Conservation (phyloP, 1,284 basidiomycete species). For the Afroboletus lepidellus region DNA sequence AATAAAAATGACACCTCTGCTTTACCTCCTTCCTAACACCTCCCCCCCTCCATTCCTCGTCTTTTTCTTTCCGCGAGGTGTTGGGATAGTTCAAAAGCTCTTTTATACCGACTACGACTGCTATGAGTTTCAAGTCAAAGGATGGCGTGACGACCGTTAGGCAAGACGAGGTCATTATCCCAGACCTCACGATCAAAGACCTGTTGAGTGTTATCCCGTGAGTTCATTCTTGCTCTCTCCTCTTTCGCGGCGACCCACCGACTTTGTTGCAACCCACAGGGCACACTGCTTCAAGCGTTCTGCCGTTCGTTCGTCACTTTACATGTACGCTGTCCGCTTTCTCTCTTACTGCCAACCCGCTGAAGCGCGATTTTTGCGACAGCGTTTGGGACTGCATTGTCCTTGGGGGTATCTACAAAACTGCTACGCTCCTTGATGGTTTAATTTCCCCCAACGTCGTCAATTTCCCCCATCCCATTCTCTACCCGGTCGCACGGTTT, state of each 20-base stretch:
- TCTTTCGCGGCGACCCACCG: background rate
- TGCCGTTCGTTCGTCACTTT: slow-evolving; percentile 78
- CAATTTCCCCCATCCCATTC: slow-evolving; percentile 58
- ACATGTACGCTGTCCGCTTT: slow-evolving; percentile 53
- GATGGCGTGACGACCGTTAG: slow-evolving; percentile 41
- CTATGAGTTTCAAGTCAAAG: slow-evolving; percentile 23
- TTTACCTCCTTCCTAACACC: background rate
- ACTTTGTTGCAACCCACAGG: slow-evolving; percentile 39
- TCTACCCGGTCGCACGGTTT: slow-evolving; percentile 65
- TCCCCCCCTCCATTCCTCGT: background rate
- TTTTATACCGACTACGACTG: slow-evolving; percentile 14
- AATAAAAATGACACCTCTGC: too few species aligned
- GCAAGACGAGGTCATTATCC: slow-evolving; percentile 68
- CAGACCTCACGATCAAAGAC: slow-evolving; percentile 84
- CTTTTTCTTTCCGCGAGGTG: slow-evolving; percentile 2
- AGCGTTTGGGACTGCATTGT: slow-evolving; percentile 77
- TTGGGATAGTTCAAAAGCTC: slow-evolving; percentile 6
- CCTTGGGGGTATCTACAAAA: slow-evolving; percentile 70
- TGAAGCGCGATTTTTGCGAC: slow-evolving; percentile 14
- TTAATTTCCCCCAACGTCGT: slow-evolving; percentile 57
- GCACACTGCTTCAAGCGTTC: slow-evolving; percentile 93
- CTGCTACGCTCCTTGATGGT: slow-evolving; percentile 67
- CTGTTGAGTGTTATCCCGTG: slow-evolving; percentile 87
- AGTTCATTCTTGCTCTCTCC: slow-evolving; percentile 27
- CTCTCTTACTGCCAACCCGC: slow-evolving; percentile 22